Conservation (phyloP, 2,329 filamentous ascomycete genomes). For the Rutstroemia sp. region DNA sequence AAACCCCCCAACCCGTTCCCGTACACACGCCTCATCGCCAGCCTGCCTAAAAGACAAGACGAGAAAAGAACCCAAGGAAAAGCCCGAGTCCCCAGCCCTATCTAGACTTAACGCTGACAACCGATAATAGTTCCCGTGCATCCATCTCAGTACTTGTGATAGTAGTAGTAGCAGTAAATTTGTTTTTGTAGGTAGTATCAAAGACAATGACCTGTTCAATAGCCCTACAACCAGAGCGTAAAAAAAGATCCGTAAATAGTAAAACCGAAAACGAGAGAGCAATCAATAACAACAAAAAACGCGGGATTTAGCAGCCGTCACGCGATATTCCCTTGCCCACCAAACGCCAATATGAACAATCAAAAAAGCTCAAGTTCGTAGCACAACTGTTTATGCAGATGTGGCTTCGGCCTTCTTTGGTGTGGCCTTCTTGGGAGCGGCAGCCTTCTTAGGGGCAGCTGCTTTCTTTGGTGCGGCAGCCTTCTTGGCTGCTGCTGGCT, state of each 20-base stretch:
- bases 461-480: constrained; percentile 31
- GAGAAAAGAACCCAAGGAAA: no score
- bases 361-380: constrained; percentile 12
- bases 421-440: constrained; percentile 27
- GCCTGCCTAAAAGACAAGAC: no score
- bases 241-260: not conserved
- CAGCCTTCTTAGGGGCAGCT: constrained; percentile 32
- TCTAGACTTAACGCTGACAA: no score
- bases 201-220: no score
- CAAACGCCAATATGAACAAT: constrained; percentile 21
- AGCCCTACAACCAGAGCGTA: not conserved
- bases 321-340: constrained; percentile 12
- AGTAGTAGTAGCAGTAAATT: no score
- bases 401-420: constrained; percentile 23
- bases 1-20: not conserved
- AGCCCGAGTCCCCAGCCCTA: no score
- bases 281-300: not conserved
- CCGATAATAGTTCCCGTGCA: no score
- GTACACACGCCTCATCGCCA: no score
- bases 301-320: constrained; percentile 5
- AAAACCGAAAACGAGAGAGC: constrained; percentile 6
- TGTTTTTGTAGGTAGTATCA: no score
- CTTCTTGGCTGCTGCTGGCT: constrained; percentile 35
- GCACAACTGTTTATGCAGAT: constrained; percentile 3
- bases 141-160: no score